Conservation (phyloP, 345 rosid genomes). For the Viola odorata region DNA sequence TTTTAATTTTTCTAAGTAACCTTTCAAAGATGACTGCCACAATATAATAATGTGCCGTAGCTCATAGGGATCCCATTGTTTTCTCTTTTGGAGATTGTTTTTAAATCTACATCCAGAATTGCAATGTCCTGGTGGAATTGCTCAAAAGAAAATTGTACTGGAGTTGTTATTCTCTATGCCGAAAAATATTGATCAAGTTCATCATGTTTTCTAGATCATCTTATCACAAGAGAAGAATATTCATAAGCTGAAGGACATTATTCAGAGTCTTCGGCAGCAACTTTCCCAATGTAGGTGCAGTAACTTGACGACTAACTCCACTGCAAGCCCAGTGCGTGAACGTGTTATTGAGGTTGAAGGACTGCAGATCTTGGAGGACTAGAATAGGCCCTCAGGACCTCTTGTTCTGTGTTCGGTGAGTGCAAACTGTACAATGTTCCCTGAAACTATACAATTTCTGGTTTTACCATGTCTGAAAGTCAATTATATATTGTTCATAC, state of each 20-base stretch:
- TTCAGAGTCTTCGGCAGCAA: conserved; percentile 56
- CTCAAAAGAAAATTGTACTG: no score
- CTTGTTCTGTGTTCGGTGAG: conserved; percentile 4
- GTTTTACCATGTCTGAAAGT: background rate
- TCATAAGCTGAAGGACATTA: conserved; percentile 67
- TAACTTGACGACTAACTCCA: conserved; percentile 34
- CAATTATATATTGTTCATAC: background rate
- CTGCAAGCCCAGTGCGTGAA: conserved; percentile 30
- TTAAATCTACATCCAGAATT: no score
- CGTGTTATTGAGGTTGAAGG: conserved; percentile 54
- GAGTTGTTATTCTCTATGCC: no score
- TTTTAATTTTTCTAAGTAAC: no score
- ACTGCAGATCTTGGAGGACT: conserved; percentile 53
- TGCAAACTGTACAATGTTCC: background rate
- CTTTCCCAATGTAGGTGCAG: conserved; percentile 47
- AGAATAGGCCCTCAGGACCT: conserved; percentile 14
- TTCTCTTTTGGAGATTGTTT: no score
- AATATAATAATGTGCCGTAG: no score
- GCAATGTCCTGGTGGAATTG: no score
- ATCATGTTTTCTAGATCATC: conserved; percentile 50
- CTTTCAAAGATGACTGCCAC: no score
- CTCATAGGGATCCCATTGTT: no score
- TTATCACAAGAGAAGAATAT: conserved; percentile 76
- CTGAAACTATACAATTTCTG: background rate
- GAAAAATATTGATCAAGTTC: no score